Evolutionary conservation across 305 asterid species (phyloP).

Genomic region (Solanum hybrid): DNA sequence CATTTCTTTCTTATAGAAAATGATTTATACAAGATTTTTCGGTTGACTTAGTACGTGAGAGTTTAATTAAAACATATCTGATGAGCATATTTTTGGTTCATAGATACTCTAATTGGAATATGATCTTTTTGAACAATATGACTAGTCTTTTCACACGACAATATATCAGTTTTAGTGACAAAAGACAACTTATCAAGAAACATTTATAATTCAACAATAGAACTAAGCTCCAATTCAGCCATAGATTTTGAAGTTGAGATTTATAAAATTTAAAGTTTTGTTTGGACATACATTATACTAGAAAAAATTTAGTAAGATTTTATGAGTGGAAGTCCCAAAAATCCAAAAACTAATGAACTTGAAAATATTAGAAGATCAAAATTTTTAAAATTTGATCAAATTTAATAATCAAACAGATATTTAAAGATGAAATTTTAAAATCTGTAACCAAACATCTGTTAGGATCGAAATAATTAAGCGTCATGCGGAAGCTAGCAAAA

Average conservation of each 20-base stretch:
- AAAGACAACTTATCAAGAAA: not conserved
- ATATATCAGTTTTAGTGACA: not conserved
- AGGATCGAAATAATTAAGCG: no score
- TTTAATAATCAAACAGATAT: not conserved
- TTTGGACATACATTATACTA: not conserved
- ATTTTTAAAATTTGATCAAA: not conserved
- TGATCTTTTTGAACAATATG: no score
- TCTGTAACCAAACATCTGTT: not conserved
- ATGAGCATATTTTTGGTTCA: not conserved
- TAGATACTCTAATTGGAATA: no score
- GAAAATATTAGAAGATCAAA: not conserved
- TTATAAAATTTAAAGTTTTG: no score
- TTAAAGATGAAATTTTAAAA: not conserved
- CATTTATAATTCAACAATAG: no score
- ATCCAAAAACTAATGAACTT: not conserved
- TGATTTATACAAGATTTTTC: not conserved
- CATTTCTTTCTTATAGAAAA: not conserved
- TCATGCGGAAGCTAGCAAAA: no score
- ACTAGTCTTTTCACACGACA: no score
- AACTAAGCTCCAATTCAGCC: not conserved
- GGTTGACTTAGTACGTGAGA: not conserved
- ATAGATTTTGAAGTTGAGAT: not conserved
- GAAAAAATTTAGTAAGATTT: not conserved
- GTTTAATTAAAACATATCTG: not conserved
- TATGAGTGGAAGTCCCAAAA: not conserved